Percentiles rank a stretch among this genome's conserved stretches.
Conservation (phyloP, 495 filamentous ascomycete species). For the Lentithecium fluviatile region DNA sequence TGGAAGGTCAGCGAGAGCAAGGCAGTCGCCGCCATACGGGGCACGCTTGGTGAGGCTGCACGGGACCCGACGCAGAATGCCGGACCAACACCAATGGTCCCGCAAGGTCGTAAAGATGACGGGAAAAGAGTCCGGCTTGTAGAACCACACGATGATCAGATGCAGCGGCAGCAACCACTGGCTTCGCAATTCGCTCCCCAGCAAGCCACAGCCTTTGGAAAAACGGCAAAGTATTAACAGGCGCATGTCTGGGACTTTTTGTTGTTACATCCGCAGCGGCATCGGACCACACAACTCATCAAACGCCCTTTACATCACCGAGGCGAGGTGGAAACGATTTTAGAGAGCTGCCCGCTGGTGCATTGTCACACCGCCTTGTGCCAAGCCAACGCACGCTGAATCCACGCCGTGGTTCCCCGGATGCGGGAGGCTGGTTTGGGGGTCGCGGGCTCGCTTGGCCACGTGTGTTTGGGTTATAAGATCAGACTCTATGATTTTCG, state of each 20-base stretch:
- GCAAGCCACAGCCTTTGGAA: background rate
- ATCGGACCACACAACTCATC: background rate
- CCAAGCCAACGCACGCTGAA: background rate
- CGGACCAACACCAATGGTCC: background rate
- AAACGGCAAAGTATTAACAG: no score
- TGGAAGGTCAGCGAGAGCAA: constrained; percentile 35
- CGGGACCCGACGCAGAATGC: constrained; percentile 4
- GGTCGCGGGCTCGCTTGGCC: background rate
- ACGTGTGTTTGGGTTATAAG: background rate
- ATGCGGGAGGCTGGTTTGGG: constrained; percentile 22
- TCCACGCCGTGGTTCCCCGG: constrained; percentile 22
- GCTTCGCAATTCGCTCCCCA: constrained; percentile 1
- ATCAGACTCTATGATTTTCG: background rate
- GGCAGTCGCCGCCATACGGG: constrained; percentile 30
- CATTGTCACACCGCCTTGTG: constrained; percentile 3
- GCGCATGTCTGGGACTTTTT: no score
- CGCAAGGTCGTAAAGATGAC: constrained; percentile 7
- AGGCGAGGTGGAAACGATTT: background rate
- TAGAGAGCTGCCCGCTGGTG: background rate
- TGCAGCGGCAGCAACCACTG: background rate
- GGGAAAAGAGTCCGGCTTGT: constrained; percentile 34
- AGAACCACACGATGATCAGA: constrained; percentile 12
- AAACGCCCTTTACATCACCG: background rate
- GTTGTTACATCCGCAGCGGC: background rate
- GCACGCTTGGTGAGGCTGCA: constrained; percentile 15